phyloP scores from a whole-genome alignment of 352 stramenopile genomes.

The Elongisporangium senticosum region DNA sequence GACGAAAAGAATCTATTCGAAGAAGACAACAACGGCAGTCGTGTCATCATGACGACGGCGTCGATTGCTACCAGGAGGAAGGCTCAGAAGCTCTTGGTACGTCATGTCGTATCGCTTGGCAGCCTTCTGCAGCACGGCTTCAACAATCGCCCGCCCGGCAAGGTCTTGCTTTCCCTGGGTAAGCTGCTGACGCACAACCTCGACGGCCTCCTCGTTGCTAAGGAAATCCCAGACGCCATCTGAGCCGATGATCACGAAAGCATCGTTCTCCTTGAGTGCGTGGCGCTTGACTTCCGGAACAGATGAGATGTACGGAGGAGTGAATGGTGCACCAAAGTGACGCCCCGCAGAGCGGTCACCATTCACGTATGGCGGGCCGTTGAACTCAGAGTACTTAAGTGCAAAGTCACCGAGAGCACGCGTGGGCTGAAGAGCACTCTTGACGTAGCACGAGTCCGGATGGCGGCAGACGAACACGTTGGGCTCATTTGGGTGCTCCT shows the following conservation, averaged over 20 bases:
- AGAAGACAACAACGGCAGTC: slow-evolving; percentile 88
- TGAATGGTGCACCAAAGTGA: slow-evolving; percentile 86
- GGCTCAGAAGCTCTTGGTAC: slow-evolving; percentile 72
- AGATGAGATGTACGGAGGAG: slow-evolving; percentile 91
- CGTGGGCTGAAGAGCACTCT: slow-evolving; percentile 87
- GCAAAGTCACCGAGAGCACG: slow-evolving; percentile 90
- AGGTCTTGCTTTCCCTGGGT: slow-evolving; percentile 60
- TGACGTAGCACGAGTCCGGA: slow-evolving; percentile 91
- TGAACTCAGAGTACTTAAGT: slow-evolving; percentile 93
- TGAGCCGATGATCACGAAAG: slow-evolving; percentile 96
- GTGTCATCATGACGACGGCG: slow-evolving; percentile 91
- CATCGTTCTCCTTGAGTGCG: slow-evolving; percentile 66
- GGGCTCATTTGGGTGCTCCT: slow-evolving; percentile 82
- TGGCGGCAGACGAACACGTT: slow-evolving; percentile 91
- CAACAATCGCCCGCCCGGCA: slow-evolving; percentile 69
- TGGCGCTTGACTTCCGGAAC: slow-evolving; percentile 79
- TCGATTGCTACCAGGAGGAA: slow-evolving; percentile 77
- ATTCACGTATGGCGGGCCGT: slow-evolving; percentile 72
- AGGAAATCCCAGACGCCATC: slow-evolving; percentile 98
- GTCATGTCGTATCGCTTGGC: slow-evolving; percentile 74
- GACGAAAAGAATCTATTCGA: slow-evolving; percentile 30
- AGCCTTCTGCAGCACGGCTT: slow-evolving; percentile 72
- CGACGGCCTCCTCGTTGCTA: slow-evolving; percentile 92
- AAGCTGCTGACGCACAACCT: slow-evolving; percentile 79
- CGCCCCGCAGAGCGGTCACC: slow-evolving; percentile 80